Conservation (phyloP, 2,329 filamentous ascomycete genomes). For the Fusarium albidum region DNA sequence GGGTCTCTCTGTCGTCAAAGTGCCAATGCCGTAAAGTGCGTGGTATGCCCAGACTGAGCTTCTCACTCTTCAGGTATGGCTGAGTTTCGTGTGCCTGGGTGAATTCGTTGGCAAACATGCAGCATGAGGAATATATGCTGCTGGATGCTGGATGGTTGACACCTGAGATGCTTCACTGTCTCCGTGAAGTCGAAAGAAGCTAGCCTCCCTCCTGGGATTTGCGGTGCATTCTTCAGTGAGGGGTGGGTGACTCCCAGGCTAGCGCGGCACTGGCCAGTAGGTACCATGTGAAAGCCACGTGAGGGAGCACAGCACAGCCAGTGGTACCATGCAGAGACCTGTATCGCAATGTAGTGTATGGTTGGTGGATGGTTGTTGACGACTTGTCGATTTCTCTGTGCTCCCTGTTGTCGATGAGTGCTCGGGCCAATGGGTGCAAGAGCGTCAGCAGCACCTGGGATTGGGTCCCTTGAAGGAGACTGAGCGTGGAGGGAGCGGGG, state of each 20-base stretch:
- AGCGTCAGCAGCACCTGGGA: conserved; percentile 26
- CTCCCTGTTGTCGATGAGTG: conserved; percentile 17
- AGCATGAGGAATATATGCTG: too few relatives aligned
- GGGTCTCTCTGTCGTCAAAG: conserved; percentile 2
- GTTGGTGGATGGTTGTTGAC: conserved; percentile 1
- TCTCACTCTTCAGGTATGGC: background rate
- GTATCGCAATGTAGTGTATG: conserved; percentile 1
- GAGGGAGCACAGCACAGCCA: background rate
- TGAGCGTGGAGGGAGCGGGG: background rate
- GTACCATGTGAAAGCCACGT: conserved; percentile 18
- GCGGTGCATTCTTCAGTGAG: background rate
- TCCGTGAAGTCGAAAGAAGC: background rate
- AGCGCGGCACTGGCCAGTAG: conserved; percentile 7
- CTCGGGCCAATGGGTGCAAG: conserved; percentile 20
- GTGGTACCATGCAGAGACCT: conserved; percentile 11
- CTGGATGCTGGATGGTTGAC: too few relatives aligned
- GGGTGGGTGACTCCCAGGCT: conserved; percentile 1
- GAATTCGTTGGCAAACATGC: too few relatives aligned
- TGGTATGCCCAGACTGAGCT: background rate
- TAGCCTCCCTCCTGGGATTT: too few relatives aligned
- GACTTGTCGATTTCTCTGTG: too few relatives aligned
- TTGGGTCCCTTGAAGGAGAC: conserved; percentile 21
- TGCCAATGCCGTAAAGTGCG: background rate
- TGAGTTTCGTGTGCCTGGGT: too few relatives aligned
- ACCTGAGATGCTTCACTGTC: background rate